phyloP scores from a whole-genome alignment of 352 stramenopile genomes.

The Phytophthora agathidicida region DNA sequence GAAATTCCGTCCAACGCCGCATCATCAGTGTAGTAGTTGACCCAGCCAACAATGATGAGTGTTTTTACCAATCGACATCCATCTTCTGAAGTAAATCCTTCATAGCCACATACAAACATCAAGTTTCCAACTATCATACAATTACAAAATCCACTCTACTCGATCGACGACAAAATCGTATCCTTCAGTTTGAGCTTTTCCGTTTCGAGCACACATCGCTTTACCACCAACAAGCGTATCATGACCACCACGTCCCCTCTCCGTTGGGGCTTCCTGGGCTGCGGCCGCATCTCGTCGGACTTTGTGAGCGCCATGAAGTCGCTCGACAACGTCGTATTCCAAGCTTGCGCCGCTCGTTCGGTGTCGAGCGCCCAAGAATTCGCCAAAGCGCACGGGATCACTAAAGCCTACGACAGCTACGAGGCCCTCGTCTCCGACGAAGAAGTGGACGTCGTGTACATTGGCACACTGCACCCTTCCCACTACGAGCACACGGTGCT shows the following conservation, averaged over 20 bases:
- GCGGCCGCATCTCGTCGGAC: constrained; percentile 68
- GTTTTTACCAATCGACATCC: neutral
- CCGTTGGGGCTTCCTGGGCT: constrained; percentile 74
- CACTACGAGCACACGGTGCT: constrained; percentile 80
- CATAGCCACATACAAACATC: no score
- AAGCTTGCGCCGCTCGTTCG: constrained; percentile 60
- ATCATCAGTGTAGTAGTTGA: no score
- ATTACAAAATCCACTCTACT: neutral
- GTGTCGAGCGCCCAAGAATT: constrained; percentile 54
- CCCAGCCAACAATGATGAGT: neutral
- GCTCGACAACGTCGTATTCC: constrained; percentile 33
- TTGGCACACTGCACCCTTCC: constrained; percentile 90
- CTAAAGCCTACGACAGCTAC: constrained; percentile 81
- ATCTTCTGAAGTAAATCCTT: no score
- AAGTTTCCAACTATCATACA: no score
- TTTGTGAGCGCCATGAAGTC: constrained; percentile 55
- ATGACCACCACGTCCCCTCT: constrained; percentile 22
- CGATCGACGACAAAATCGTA: neutral
- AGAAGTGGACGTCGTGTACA: constrained; percentile 92
- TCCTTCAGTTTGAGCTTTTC: neutral
- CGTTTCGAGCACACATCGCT: neutral
- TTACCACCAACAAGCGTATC: neutral
- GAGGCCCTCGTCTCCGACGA: constrained; percentile 79
- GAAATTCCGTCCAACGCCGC: no score
- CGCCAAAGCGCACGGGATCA: constrained; percentile 39